These are phyloP conservation scores for Fragaria vesca DNA, from an alignment of 306 rosid genomes.

Conservation along the genomic window DNA sequence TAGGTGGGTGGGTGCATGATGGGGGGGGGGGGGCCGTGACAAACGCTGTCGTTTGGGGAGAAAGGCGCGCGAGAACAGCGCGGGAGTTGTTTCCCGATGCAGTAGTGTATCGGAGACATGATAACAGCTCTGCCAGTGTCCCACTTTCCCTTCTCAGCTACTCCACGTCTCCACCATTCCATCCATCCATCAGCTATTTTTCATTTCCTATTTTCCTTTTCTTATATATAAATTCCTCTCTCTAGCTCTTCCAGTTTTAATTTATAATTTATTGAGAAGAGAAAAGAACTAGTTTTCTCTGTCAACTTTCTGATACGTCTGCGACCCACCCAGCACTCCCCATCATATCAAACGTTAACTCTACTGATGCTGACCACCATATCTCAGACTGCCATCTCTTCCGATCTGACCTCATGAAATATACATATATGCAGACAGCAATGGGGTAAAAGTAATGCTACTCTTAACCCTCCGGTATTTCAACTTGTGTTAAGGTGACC, in stretches of 20 bases:
- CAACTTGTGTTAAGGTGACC: background rate
- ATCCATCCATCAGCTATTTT: background rate
- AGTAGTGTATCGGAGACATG: conserved; percentile 5
- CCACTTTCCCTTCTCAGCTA: background rate
- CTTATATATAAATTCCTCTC: background rate
- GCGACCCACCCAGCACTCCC: conserved; percentile 30
- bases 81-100: conserved; percentile 60
- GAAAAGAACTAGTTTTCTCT: background rate
- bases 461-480: background rate
- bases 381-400: background rate
- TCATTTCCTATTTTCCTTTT: background rate
- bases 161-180: background rate
- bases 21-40: conserved; percentile 27
- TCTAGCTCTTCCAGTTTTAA: no score
- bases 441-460: background rate
- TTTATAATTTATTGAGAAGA: background rate
- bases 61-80: conserved; percentile 65
- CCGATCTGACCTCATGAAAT: conserved; percentile 1
- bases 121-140: conserved; percentile 24
- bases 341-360: conserved; percentile 45
- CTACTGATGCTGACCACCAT: conserved; percentile 26
- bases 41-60: conserved; percentile 24
- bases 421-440: background rate
- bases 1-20: conserved; percentile 2
- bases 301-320: conserved; percentile 17